Conservation (phyloP, 768 basidiomycete species). For the Royoungia palumana region DNA sequence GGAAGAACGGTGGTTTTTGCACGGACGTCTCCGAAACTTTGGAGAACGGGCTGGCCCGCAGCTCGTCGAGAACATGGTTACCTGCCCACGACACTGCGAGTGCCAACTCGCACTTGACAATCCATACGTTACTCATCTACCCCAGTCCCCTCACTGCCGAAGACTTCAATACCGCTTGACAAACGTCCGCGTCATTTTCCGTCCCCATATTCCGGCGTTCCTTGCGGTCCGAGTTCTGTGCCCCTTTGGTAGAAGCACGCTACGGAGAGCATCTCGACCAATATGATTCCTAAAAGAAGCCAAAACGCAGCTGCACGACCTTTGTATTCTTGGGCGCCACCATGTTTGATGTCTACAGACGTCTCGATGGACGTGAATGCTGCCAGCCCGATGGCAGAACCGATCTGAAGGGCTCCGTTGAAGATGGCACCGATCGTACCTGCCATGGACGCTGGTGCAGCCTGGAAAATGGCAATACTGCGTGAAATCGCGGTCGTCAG, state of each 20-base stretch:
- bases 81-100: no score
- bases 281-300: slow-evolving; percentile 40
- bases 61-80: no score
- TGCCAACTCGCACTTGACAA: no score
- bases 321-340: slow-evolving; percentile 30
- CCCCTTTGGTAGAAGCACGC: slow-evolving; percentile 34
- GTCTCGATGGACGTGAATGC: slow-evolving; percentile 47
- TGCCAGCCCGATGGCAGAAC: slow-evolving; percentile 49
- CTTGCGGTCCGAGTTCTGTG: slow-evolving; percentile 4
- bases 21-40: no score
- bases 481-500: neutral
- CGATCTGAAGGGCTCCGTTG: slow-evolving; percentile 51
- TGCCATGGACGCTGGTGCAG: slow-evolving; percentile 45
- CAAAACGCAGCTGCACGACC: slow-evolving; percentile 46
- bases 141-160: no score
- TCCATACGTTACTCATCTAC: no score
- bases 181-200: neutral
- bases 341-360: slow-evolving; percentile 36
- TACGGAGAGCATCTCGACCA: slow-evolving; percentile 31
- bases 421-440: slow-evolving; percentile 57
- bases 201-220: neutral
- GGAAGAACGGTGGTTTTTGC: no score
- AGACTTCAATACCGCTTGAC: no score
- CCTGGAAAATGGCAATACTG: slow-evolving; percentile 51
- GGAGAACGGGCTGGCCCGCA: no score